Conservation (phyloP, 2,329 filamentous ascomycete species). For the Samsoniella hepiali region DNA sequence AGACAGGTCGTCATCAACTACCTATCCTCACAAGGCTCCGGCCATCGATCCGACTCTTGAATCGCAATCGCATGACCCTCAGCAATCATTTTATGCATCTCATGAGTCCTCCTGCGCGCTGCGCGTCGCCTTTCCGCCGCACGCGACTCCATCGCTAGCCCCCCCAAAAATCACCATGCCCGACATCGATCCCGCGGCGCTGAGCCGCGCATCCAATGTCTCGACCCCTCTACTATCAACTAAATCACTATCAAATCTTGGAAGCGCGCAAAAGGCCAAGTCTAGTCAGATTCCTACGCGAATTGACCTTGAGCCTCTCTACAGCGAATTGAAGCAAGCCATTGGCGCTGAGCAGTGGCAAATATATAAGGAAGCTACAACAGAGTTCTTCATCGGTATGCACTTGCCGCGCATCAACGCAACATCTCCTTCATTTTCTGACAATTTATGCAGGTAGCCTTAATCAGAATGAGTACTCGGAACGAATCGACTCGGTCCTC, state of each 20-base stretch:
- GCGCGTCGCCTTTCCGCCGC: slow-evolving; percentile 45
- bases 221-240: slow-evolving; percentile 57
- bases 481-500: slow-evolving; percentile 59
- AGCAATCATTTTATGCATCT: slow-evolving; percentile 40
- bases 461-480: slow-evolving; percentile 59
- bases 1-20: slow-evolving; percentile 38
- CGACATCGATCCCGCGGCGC: slow-evolving; percentile 67
- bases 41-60: slow-evolving; percentile 42
- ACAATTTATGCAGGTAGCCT: slow-evolving; percentile 50
- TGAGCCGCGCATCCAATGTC: slow-evolving; percentile 59
- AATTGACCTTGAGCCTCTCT: slow-evolving; percentile 65
- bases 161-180: slow-evolving; percentile 48
- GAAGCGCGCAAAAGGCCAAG: slow-evolving; percentile 52
- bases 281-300: slow-evolving; percentile 60
- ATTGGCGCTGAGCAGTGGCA: slow-evolving; percentile 62
- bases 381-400: slow-evolving; percentile 61
- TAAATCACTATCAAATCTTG: slow-evolving; percentile 55
- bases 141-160: slow-evolving; percentile 42
- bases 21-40: slow-evolving; percentile 38
- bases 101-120: slow-evolving; percentile 42
- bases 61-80: slow-evolving; percentile 41
- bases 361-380: slow-evolving; percentile 60
- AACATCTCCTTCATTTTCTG: slow-evolving; percentile 7
- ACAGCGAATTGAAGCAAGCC: slow-evolving; percentile 57
- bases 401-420: neutral